Conservation (phyloP, 352 stramenopile species). For the Pythium periplocum region DNA sequence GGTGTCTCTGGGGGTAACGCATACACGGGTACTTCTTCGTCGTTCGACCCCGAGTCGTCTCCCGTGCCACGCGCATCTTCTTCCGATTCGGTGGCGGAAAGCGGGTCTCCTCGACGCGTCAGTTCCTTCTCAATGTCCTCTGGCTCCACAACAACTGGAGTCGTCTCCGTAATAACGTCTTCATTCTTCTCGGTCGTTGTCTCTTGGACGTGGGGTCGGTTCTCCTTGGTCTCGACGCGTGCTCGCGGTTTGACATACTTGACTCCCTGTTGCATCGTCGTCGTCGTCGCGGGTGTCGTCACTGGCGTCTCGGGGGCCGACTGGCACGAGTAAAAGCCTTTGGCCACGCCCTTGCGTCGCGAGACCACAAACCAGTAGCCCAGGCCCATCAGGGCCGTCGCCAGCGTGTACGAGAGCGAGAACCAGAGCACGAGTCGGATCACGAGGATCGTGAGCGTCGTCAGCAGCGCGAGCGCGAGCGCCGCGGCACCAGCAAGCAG, state of each 20-base stretch:
- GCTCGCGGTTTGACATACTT: too few relatives aligned
- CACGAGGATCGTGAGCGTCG: constrained; percentile 13
- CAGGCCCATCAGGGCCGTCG: background rate
- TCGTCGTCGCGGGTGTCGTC: constrained; percentile 1
- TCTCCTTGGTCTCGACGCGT: too few relatives aligned
- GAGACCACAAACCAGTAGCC: constrained; percentile 22
- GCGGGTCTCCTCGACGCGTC: too few relatives aligned
- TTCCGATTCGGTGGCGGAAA: background rate
- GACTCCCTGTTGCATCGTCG: constrained; percentile 13
- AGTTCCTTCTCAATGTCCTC: too few relatives aligned
- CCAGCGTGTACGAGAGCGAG: constrained; percentile 22
- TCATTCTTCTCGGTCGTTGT: too few relatives aligned
- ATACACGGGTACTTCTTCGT: constrained; percentile 8
- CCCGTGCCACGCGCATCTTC: background rate
- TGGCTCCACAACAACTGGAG: too few relatives aligned
- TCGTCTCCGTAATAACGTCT: too few relatives aligned
- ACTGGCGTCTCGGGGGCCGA: constrained; percentile 11
- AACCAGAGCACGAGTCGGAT: constrained; percentile 29
- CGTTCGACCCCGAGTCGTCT: constrained; percentile 1
- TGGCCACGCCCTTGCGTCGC: constrained; percentile 19
- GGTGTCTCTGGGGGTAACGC: background rate
- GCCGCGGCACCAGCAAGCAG: constrained; percentile 16
- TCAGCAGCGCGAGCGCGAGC: constrained; percentile 20
- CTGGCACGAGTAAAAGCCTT: constrained; percentile 48
- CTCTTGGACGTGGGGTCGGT: too few relatives aligned